Percentiles rank a stretch among this genome's conserved stretches.
Conservation (phyloP, 306 rosid genomes). For the Quillaja saponaria region DNA sequence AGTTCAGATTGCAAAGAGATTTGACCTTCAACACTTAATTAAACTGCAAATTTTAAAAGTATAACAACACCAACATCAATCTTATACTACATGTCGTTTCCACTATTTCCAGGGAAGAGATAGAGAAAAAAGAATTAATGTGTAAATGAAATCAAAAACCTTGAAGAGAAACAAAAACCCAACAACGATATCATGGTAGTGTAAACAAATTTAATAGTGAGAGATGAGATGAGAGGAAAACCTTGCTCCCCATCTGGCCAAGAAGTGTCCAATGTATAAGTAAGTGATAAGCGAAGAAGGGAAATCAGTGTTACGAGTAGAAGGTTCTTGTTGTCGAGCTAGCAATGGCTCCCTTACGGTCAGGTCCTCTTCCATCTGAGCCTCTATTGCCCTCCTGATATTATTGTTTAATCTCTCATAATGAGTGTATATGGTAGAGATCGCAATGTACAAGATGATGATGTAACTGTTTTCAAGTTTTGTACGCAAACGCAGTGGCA, state of each 20-base stretch:
- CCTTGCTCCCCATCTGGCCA: conserved; percentile 90
- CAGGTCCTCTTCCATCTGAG: conserved; percentile 34
- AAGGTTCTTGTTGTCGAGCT: conserved; percentile 26
- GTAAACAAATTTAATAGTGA: background rate
- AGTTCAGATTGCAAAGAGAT: background rate
- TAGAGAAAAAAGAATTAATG: background rate
- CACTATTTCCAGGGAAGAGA: background rate
- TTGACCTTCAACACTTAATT: background rate
- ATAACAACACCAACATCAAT: background rate
- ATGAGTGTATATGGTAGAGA: background rate
- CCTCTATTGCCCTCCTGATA: conserved; percentile 1
- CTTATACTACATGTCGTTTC: background rate
- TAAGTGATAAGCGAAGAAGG: conserved; percentile 48
- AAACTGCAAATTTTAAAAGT: background rate
- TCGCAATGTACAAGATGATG: background rate
- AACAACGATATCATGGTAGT: background rate
- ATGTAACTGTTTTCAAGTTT: no score
- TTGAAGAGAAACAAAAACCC: background rate
- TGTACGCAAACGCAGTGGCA: no score
- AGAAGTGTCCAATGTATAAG: conserved; percentile 64
- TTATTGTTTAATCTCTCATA: background rate
- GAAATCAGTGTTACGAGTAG: background rate
- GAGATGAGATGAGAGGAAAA: conserved; percentile 23
- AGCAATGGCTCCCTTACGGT: conserved; percentile 36
- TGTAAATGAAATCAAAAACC: background rate